Base-by-base conservation (phyloP, 2,329 filamentous ascomycete genomes). In the Polychaeton citri region DNA sequence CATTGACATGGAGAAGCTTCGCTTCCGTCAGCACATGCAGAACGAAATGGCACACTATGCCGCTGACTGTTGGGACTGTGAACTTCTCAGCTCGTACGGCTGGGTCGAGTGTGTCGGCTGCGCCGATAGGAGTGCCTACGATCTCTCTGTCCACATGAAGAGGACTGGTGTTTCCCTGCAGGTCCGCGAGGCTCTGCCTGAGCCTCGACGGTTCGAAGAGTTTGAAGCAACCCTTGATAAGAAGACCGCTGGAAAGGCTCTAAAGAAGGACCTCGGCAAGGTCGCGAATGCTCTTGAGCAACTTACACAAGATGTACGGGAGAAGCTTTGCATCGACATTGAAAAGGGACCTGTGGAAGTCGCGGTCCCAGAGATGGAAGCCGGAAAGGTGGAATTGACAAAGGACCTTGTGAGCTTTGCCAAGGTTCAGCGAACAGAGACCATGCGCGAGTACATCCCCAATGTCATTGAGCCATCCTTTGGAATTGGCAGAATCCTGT, bases 81-180 rank as follows among this genome's bases (percentile, higher is more conserved):
- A 98, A 61, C 68, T 98, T 37, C 69, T 81, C 43, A 96, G 84
- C 39, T 87, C 81, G 42, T 87, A 87, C 53, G 90, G 90, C 58
- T 98, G 90, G 90, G 83, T 96, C 44, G 90, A 98, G 68, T 96
- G 88, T 59, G 88, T 96, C 52, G 90, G 90, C 43, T 96, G 90
- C 60, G 90, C 90, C 42, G 88, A 95, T 59, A 77, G 90, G 52
- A 93, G 83, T 57, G 90, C 90, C 15, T 98, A 94, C 60, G 90
- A 98, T 62, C 61, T 96, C 58, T 81, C 76, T 21, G 87, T 95
- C 7, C 90, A 96, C 63, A 79, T 81, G 56, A 88, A 94, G 65
- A 87, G 85, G 68, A 96, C 90, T 20, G 86, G 85, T 40, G 78
- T 81, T 10, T 78, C 86, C 30, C 71, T 98, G 16, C 69, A 90